Evolutionary conservation across 495 filamentous ascomycete species (phyloP).

Genomic region (Bacidia rubella): DNA sequence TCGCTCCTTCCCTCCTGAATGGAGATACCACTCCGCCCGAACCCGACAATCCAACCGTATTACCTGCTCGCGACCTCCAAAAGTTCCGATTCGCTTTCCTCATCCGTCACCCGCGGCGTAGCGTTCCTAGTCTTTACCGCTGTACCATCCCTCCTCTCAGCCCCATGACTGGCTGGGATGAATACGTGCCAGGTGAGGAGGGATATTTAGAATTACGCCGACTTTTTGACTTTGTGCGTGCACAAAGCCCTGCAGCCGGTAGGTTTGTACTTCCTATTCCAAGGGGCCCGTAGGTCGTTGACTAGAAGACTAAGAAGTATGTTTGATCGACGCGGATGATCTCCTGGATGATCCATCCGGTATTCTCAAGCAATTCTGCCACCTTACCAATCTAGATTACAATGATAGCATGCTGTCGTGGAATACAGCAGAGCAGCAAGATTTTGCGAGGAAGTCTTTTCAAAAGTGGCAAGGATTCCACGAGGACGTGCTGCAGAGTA

Average conservation of each 20-base stretch:
- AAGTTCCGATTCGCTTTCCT: conserved; percentile 9
- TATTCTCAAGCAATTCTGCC: conserved; percentile 61
- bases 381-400: conserved; percentile 58
- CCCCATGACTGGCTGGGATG: background rate
- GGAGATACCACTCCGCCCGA: background rate
- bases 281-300: background rate
- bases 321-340: conserved; percentile 83
- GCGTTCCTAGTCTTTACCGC: conserved; percentile 7
- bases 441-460: conserved; percentile 49
- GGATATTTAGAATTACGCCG: conserved; percentile 5
- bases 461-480: conserved; percentile 94
- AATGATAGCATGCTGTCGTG: conserved; percentile 59
- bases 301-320: conserved; percentile 37
- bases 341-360: conserved; percentile 64
- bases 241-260: background rate
- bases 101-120: background rate
- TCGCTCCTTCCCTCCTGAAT: conserved; percentile 4
- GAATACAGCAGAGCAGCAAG: conserved; percentile 55
- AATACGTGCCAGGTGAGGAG: background rate
- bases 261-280: no score
- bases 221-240: conserved; percentile 7
- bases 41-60: conserved; percentile 4
- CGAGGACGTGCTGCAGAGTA: conserved; percentile 75
- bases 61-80: conserved; percentile 3
- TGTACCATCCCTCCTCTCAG: conserved; percentile 6